Evolutionary conservation across 2,329 filamentous ascomycete species (phyloP).

Genomic region (Pestalotiopsis sp.): DNA sequence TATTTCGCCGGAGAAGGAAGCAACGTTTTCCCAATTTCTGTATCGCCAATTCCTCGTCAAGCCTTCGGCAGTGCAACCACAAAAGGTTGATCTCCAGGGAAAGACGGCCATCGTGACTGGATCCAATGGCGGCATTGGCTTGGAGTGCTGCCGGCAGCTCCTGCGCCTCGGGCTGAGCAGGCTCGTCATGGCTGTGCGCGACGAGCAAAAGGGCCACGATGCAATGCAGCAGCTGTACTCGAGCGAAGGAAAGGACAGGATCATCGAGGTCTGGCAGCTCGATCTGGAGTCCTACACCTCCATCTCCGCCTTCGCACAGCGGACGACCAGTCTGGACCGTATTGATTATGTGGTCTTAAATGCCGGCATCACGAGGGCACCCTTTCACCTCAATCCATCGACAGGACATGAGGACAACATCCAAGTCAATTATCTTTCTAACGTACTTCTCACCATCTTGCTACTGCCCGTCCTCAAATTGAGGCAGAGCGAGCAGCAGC

Average conservation of each 20-base stretch:
- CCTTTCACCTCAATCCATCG: not conserved
- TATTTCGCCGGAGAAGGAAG: not conserved
- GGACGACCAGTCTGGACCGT: conserved; percentile 32
- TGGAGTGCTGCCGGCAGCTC: conserved; percentile 44
- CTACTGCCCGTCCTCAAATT: conserved; percentile 19
- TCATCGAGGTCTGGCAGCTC: conserved; percentile 37
- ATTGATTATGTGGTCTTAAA: conserved; percentile 50
- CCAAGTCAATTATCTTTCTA: conserved; percentile 24
- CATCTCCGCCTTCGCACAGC: conserved; percentile 41
- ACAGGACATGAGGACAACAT: conserved; percentile 17
- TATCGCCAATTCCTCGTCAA: conserved; percentile 13
- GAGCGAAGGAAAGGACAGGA: not conserved
- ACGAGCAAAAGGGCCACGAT: conserved; percentile 11
- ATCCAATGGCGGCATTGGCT: conserved; percentile 45
- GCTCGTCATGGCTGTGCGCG: conserved; percentile 46
- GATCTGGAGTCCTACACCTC: conserved; percentile 50
- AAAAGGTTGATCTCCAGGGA: conserved; percentile 27
- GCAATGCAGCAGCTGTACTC: too few relatives aligned
- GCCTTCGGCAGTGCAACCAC: not conserved
- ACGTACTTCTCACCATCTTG: conserved; percentile 17
- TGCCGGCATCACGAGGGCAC: conserved; percentile 26
- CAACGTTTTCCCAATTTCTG: conserved; percentile 3
- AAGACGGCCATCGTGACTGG: conserved; percentile 48
- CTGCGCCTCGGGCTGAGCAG: conserved; percentile 36
- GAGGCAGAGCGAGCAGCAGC: not conserved